Base-by-base conservation (phyloP, 2,329 filamentous ascomycete genomes). In the Colletotrichum gigasporum region DNA sequence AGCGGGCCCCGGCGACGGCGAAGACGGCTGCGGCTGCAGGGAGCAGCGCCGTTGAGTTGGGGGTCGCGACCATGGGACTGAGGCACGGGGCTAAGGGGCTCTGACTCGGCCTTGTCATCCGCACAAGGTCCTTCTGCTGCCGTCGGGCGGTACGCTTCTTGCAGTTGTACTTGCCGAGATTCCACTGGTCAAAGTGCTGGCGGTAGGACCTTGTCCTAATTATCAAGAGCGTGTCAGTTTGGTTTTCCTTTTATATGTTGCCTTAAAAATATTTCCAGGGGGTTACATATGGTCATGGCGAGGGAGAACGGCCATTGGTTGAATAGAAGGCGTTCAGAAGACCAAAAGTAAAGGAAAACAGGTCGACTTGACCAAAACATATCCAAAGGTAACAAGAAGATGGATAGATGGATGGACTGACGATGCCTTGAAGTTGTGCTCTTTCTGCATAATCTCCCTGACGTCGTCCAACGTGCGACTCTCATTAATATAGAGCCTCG, bases 111-210 rank as follows among this genome's bases (percentile, higher is more conserved):
- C n/a, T n/a, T n/a, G n/a, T n/a, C n/a, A n/a, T n/a, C n/a, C n/a
- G n/a, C n/a, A n/a, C n/a, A n/a, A 22, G 39, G 22, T 39, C 39
- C 11, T 11, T 16, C 2, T 18, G 22, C 30, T 56, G 45, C 35
- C 62, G 62, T 64, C 65, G 78, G 41, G 70, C 70, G 51, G 75
- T 77, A 71, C 73, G 72, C 51, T 73, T 74, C 66, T 74, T 79
- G 69, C 78, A 77, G 55, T 79, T 82, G 71, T 85, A 85, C 70
- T 85, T 85, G 68, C 73, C 71, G 41, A 83, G 67, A 4, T 73
- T 69, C 83, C 83, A 85, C 62, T 71, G 75, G 22, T 80, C 76
- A 65, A 85, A 78, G 35, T 80, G 76, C n/a, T 81, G 80, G 18
- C 82, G 75, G 68, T 84, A 85, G 3, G 83, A 81, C 53, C 83